These are phyloP conservation scores for Apiospora aurea DNA, from an alignment of 2,329 filamentous ascomycete species.

Conservation along the genomic window DNA sequence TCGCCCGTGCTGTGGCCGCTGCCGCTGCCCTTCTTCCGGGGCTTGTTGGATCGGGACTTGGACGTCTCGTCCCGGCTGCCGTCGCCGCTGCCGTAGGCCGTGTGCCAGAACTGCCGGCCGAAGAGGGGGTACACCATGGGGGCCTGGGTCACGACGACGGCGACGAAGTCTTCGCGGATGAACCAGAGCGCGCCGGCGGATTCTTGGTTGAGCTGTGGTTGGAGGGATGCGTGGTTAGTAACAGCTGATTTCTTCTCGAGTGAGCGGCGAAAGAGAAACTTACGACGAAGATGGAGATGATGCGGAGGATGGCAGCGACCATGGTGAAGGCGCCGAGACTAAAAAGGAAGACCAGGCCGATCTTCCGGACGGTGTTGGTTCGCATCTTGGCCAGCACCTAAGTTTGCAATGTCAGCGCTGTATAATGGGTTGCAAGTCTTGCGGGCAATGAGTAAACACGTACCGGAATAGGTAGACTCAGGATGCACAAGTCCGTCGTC, in stretches of 20 bases:
- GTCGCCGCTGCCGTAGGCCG: slow-evolving; percentile 5
- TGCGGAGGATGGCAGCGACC: slow-evolving; percentile 26
- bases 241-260: too few species aligned
- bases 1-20: slow-evolving; percentile 26
- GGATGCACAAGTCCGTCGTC: slow-evolving; percentile 28
- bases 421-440: background rate
- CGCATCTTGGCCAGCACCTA: slow-evolving; percentile 25
- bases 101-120: slow-evolving; percentile 37
- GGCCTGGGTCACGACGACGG: slow-evolving; percentile 46
- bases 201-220: slow-evolving; percentile 12
- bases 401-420: background rate
- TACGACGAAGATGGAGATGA: slow-evolving; percentile 28
- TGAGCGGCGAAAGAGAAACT: background rate
- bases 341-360: slow-evolving; percentile 26
- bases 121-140: slow-evolving; percentile 43
- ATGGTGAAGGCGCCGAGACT: slow-evolving; percentile 28
- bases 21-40: background rate
- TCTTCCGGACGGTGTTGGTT: slow-evolving; percentile 23
- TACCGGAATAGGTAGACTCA: slow-evolving; percentile 28
- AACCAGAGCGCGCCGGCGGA: slow-evolving; percentile 44
- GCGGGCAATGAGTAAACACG: background rate
- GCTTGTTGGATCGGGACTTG: too few species aligned
- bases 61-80: background rate
- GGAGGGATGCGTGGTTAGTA: too few species aligned
- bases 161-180: slow-evolving; percentile 47